These are phyloP conservation scores for Penicillium steckii DNA, from an alignment of 495 filamentous ascomycete genomes.

Conservation along the genomic window DNA sequence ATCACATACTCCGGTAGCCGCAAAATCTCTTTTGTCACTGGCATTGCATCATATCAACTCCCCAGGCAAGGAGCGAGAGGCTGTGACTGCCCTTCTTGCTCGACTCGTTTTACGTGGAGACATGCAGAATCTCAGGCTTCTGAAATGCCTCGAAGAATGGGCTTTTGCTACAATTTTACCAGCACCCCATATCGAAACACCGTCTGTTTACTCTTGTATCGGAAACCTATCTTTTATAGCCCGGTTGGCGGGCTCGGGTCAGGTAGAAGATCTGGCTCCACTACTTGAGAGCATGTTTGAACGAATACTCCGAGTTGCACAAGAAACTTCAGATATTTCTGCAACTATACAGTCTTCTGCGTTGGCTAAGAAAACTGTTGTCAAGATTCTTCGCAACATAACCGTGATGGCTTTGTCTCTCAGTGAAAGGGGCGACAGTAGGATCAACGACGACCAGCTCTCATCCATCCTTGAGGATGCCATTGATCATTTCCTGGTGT, in stretches of 20 bases:
- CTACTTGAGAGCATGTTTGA: conserved; percentile 51
- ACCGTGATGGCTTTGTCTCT: conserved; percentile 58
- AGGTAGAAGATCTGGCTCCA: conserved; percentile 50
- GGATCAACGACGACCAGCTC: conserved; percentile 37
- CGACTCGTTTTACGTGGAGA: conserved; percentile 79
- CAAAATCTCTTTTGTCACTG: conserved; percentile 67
- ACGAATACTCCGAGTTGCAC: conserved; percentile 39
- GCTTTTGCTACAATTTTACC: conserved; percentile 57
- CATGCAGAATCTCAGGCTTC: conserved; percentile 76
- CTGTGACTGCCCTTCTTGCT: conserved; percentile 77
- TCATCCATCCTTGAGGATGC: conserved; percentile 50
- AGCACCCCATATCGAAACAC: conserved; percentile 25
- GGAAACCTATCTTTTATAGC: conserved; percentile 78
- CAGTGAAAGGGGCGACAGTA: conserved; percentile 36
- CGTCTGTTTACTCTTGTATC: conserved; percentile 59
- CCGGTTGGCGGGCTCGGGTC: conserved; percentile 60
- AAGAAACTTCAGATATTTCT: conserved; percentile 40
- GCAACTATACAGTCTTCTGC: conserved; percentile 62
- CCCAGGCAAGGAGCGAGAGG: conserved; percentile 83
- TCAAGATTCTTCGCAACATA: conserved; percentile 78
- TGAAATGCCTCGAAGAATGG: conserved; percentile 65
- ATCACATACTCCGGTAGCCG: conserved; percentile 61
- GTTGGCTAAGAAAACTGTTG: conserved; percentile 70
- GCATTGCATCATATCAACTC: conserved; percentile 66
- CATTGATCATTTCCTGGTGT: conserved; percentile 70